Evolutionary conservation across 2,329 filamentous ascomycete genomes (phyloP).

Genomic region (Colletotrichum zoysiae): DNA sequence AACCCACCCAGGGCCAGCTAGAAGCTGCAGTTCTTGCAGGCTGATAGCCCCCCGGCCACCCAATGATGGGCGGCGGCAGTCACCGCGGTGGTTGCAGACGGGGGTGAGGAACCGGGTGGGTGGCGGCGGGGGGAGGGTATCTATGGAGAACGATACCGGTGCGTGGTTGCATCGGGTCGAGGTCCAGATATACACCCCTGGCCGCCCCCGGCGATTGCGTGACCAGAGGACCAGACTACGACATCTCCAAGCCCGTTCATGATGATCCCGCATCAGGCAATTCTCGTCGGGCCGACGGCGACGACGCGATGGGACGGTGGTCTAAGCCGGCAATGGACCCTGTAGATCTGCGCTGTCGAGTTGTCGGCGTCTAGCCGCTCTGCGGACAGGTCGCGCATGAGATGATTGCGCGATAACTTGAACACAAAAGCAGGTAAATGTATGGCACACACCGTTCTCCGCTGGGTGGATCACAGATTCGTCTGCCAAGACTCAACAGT

Average conservation of each 20-base stretch:
- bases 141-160: slow-evolving; percentile 7
- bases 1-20: slow-evolving; percentile 20
- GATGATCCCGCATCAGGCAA: slow-evolving; percentile 17
- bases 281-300: slow-evolving; percentile 32
- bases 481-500: neutral
- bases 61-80: slow-evolving; percentile 20
- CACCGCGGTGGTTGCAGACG: slow-evolving; percentile 11
- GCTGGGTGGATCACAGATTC: neutral
- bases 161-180: neutral
- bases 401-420: neutral
- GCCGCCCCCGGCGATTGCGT: slow-evolving; percentile 33
- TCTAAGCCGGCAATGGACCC: neutral
- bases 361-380: neutral
- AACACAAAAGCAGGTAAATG: neutral
- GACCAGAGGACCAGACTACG: slow-evolving; percentile 35
- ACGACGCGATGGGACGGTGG: slow-evolving; percentile 1
- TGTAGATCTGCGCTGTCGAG: neutral
- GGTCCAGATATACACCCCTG: slow-evolving; percentile 29
- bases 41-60: neutral
- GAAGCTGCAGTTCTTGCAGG: neutral
- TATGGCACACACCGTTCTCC: no score
- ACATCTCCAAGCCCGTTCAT: slow-evolving; percentile 19
- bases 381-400: neutral
- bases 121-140: slow-evolving; percentile 13
- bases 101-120: slow-evolving; percentile 4